phyloP scores from a whole-genome alignment of 441 rosid species.

The Eutrema salsugineum region DNA sequence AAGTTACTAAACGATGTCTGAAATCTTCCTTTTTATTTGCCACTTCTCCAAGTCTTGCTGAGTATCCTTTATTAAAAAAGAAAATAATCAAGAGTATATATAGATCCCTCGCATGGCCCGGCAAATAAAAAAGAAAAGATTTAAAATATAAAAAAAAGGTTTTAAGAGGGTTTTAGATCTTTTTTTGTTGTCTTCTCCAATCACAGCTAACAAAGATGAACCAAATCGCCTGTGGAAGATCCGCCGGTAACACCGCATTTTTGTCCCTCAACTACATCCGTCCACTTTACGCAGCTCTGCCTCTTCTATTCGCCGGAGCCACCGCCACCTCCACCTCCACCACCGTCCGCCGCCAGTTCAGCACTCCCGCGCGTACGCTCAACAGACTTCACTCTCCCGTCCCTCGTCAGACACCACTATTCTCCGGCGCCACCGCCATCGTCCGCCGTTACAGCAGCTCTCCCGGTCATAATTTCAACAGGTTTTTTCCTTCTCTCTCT shows the following conservation, averaged over 20 bases:
- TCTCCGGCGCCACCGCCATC: not conserved
- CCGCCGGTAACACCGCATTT: not conserved
- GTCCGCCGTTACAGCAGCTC: not conserved
- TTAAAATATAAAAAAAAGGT: not conserved
- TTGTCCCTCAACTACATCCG: not conserved
- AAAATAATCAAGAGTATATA: no score
- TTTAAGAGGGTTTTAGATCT: not conserved
- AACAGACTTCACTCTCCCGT: not conserved
- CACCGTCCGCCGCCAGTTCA: constrained; percentile 1
- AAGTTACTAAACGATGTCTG: no score
- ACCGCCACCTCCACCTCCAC: not conserved
- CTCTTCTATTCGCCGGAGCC: not conserved
- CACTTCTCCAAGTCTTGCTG: no score
- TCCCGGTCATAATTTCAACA: not conserved
- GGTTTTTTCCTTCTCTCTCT: not conserved
- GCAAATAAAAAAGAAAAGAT: no score
- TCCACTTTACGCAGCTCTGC: constrained; percentile 3
- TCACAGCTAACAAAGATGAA: not conserved
- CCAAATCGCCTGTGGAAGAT: not conserved
- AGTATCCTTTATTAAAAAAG: no score
- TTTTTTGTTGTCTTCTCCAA: not conserved
- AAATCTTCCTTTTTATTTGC: no score
- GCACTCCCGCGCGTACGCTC: not conserved
- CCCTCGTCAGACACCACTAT: not conserved
- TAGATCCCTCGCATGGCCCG: no score